These are phyloP conservation scores for Viola odorata DNA, from an alignment of 345 rosid genomes.

Conservation along the genomic window DNA sequence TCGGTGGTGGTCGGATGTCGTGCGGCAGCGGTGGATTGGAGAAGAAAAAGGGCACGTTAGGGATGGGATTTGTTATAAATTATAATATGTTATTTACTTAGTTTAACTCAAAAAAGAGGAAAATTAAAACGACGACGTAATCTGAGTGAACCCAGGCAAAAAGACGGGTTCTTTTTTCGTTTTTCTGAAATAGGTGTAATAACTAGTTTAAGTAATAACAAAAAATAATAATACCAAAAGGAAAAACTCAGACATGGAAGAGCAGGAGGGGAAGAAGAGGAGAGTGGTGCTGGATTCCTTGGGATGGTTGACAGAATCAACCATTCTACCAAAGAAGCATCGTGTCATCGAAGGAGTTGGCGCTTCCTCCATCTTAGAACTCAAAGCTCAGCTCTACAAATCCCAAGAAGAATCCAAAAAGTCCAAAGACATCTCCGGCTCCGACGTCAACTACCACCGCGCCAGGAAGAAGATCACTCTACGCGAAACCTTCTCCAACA, in stretches of 20 bases:
- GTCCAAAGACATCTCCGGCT: slow-evolving; percentile 49
- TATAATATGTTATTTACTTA: too few species aligned
- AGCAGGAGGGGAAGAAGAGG: slow-evolving; percentile 42
- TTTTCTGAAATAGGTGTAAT: too few species aligned
- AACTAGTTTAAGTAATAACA: too few species aligned
- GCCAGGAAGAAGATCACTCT: slow-evolving; percentile 57
- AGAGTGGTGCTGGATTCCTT: slow-evolving; percentile 70
- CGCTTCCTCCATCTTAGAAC: slow-evolving; percentile 75
- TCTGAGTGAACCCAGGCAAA: too few species aligned
- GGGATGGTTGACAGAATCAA: slow-evolving; percentile 94
- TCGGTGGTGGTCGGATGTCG: too few species aligned
- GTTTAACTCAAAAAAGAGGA: too few species aligned
- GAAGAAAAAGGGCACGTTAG: too few species aligned
- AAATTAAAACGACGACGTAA: too few species aligned
- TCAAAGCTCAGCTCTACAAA: slow-evolving; percentile 80
- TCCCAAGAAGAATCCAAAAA: slow-evolving; percentile 78
- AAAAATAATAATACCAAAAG: too few species aligned
- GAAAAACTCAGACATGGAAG: slow-evolving; percentile 6
- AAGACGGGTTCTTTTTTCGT: too few species aligned
- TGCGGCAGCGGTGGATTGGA: too few species aligned
- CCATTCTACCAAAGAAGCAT: slow-evolving; percentile 85
- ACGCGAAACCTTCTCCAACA: slow-evolving; percentile 46
- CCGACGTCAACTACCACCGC: slow-evolving; percentile 59
- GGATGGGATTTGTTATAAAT: too few species aligned
- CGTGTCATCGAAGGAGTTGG: slow-evolving; percentile 89